Evolutionary conservation across 1,284 basidiomycete species (phyloP), one percentile per base, ranked within the genome.

Genomic region (Kwoniella shivajii): DNA sequence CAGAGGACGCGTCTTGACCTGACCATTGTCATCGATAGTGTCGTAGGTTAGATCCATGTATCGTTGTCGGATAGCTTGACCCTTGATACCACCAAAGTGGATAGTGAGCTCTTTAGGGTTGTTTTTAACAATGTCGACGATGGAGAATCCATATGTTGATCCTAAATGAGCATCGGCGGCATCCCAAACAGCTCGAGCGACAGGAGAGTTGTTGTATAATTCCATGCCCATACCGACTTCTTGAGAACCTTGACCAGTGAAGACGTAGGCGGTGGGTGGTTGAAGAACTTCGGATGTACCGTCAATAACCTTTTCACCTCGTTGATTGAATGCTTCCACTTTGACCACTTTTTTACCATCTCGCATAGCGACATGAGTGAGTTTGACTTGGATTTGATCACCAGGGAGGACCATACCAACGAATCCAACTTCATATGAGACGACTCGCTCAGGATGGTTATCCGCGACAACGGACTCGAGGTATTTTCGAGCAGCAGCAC

Each of bases 1-100:
- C 54, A 97, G 85, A 49, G 94, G 93, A 24, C 95, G 86, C 0
- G 91, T 96, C 82, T 92, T 92, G 77, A 96, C 86, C 71, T 90
- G 88, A 62, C 95, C 94, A 69, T 92, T 89, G 79, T 91, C 92
- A 80, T 96, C 94, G 82, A 92, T 88, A 1, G 92, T 88, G 74
- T 97, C 94, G 81, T 97, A 98, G 10, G 90, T 89, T 89, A 99
- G 96, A 69, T 94, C 91, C 92, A 98, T 98, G 82, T 98, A 99
- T 38, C 96, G 88, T 74, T 95, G 90, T 49, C 95, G 90, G 67
- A 98, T 98, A 5, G 88, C 92, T 76, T 98, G 93, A 42, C 95
- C 95, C 79, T 96, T 97, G 80, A 97, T 90, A 78, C 95, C 95
- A 82, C 96, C 96, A 68, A 99, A 99, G 80, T 99, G 95, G 66